Conservation (phyloP, 257 asterid genomes). For the Petunia secreta region DNA sequence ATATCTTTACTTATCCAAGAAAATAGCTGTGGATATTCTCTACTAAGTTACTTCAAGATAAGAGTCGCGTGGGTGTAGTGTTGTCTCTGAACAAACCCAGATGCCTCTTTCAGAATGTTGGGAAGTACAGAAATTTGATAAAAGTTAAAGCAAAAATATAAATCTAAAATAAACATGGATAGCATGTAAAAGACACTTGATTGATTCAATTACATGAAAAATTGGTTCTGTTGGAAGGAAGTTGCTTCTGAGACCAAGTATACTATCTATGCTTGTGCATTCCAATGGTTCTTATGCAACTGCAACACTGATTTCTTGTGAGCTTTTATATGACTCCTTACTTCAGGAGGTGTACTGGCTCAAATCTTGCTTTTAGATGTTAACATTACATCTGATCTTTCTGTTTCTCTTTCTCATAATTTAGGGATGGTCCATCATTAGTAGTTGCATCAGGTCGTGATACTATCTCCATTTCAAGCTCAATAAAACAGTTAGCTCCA, state of each 20-base stretch:
- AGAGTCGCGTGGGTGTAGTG: background rate
- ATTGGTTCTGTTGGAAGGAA: background rate
- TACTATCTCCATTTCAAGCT: slow-evolving; percentile 71
- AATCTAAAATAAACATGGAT: background rate
- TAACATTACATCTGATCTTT: slow-evolving; percentile 20
- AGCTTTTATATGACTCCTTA: background rate
- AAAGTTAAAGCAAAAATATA: slow-evolving; percentile 15
- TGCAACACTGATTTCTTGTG: background rate
- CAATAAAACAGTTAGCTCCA: slow-evolving; percentile 67
- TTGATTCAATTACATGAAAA: background rate
- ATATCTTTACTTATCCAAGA: too few species aligned
- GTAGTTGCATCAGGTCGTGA: slow-evolving; percentile 91
- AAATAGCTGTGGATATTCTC: background rate
- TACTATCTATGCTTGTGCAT: slow-evolving; percentile 16
- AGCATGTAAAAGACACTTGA: background rate
- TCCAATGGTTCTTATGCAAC: background rate
- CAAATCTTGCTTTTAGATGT: background rate
- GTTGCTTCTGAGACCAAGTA: background rate
- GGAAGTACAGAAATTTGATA: background rate
- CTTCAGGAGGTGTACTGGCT: slow-evolving; percentile 1
- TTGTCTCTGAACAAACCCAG: background rate
- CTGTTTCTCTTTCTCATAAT: slow-evolving; percentile 28
- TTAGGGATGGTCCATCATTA: slow-evolving; percentile 80
- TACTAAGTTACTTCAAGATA: background rate
- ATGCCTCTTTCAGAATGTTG: background rate